A percentile compares a stretch with the other conserved stretches of the same genome.
Conservation (phyloP, 2,329 filamentous ascomycete genomes). For the Rhytidhysteron rufulum region DNA sequence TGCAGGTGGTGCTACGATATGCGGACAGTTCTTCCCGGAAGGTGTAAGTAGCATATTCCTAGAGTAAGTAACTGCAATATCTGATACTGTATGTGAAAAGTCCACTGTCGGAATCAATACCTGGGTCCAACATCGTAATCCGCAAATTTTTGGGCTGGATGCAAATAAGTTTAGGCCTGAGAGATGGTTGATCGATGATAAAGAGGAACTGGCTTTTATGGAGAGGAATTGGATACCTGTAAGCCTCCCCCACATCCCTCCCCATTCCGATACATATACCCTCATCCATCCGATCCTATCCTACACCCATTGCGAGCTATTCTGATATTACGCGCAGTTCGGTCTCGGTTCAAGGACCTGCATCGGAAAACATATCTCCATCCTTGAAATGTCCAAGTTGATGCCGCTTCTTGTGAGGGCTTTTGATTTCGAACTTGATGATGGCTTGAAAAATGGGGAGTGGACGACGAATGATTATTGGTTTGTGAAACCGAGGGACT, state of each 20-base stretch:
- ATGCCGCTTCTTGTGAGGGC: slow-evolving; percentile 15
- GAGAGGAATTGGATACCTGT: slow-evolving; percentile 34
- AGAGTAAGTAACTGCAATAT: not conserved
- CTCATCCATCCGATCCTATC: not conserved
- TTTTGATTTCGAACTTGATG: slow-evolving; percentile 14
- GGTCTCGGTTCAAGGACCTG: slow-evolving; percentile 17
- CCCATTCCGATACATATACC: not conserved
- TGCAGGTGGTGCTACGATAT: slow-evolving; percentile 16
- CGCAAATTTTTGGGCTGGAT: slow-evolving; percentile 36
- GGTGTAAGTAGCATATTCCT: slow-evolving; percentile 12
- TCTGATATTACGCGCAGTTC: slow-evolving; percentile 8
- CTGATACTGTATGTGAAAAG: slow-evolving; percentile 14
- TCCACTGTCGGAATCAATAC: slow-evolving; percentile 44
- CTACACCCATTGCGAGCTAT: not conserved
- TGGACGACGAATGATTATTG: not conserved
- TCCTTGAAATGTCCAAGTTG: slow-evolving; percentile 17
- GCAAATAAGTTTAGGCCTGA: slow-evolving; percentile 40
- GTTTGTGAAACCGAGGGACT: slow-evolving; percentile 1
- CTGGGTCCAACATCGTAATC: slow-evolving; percentile 42
- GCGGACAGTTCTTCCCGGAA: slow-evolving; percentile 39
- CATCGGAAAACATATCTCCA: slow-evolving; percentile 20
- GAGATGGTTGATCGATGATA: slow-evolving; percentile 37
- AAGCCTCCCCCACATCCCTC: not conserved
- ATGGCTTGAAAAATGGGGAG: too few species aligned
- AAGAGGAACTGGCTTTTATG: slow-evolving; percentile 22